phyloP scores from a whole-genome alignment of 176 grass and related monocot species.

The Cenchrus purpureus region DNA sequence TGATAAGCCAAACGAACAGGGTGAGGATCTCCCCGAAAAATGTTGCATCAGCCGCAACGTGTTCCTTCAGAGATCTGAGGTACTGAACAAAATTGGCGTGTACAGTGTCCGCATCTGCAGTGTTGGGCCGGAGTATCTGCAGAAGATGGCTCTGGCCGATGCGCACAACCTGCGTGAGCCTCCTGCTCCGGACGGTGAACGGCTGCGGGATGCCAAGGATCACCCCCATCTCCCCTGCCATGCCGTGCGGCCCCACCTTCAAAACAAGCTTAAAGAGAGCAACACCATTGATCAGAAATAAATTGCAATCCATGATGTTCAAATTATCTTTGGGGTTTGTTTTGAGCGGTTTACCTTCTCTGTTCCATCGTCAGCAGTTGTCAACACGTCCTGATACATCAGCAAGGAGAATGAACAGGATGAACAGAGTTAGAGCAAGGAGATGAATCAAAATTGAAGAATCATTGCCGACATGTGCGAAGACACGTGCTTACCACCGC shows the following conservation, averaged over 20 bases:
- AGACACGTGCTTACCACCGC: slow-evolving; percentile 13
- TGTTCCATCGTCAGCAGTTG: slow-evolving; percentile 9
- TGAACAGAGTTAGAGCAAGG: not conserved
- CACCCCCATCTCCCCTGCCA: slow-evolving; percentile 65
- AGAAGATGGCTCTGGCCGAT: slow-evolving; percentile 48
- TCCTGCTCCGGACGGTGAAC: slow-evolving; percentile 54
- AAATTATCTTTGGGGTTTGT: not conserved
- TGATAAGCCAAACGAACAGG: too few species aligned
- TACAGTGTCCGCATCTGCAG: slow-evolving; percentile 34
- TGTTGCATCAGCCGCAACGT: not conserved
- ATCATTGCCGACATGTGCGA: not conserved
- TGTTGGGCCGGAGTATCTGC: slow-evolving; percentile 33
- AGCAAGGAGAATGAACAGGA: not conserved
- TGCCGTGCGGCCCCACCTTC: slow-evolving; percentile 42
- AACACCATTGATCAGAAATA: not conserved
- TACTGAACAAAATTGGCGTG: slow-evolving; percentile 27
- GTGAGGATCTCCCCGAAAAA: not conserved
- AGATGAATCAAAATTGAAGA: not conserved
- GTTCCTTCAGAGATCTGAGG: slow-evolving; percentile 31
- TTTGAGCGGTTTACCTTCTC: slow-evolving; percentile 1
- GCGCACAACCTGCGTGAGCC: slow-evolving; percentile 49
- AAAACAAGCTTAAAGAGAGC: not conserved
- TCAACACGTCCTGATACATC: slow-evolving; percentile 21
- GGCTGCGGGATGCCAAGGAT: slow-evolving; percentile 63
- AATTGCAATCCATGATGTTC: not conserved